A percentile compares a stretch with the other conserved stretches of the same genome.
Conservation (phyloP, 176 grass and related monocot genomes). For the Musa beccarii region DNA sequence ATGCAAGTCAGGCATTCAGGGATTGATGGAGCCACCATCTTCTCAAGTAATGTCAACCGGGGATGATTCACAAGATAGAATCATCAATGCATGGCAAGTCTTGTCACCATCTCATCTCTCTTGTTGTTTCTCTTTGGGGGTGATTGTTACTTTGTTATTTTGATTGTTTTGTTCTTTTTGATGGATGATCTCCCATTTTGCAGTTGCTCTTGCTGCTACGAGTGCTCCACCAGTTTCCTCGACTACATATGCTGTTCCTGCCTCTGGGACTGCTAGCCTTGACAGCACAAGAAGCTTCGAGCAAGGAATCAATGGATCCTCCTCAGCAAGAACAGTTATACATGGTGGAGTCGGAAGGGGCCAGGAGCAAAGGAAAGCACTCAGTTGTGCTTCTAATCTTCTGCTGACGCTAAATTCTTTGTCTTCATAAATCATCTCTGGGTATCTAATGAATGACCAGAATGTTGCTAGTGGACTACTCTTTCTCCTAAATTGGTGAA, state of each 20-base stretch:
- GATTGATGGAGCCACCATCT: slow-evolving; percentile 12
- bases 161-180: not conserved
- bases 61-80: not conserved
- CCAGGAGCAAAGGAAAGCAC: no score
- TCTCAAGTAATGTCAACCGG: slow-evolving; percentile 14
- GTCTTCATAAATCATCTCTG: no score
- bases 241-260: slow-evolving; percentile 62
- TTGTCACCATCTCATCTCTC: not conserved
- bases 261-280: slow-evolving; percentile 1
- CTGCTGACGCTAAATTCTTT: no score
- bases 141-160: not conserved
- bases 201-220: slow-evolving; percentile 65
- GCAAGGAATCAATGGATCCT: no score
- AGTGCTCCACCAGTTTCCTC: slow-evolving; percentile 52
- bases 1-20: no score
- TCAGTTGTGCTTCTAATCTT: no score
- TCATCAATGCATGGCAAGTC: slow-evolving; percentile 12
- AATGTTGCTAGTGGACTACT: no score
- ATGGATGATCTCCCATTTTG: not conserved
- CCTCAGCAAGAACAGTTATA: no score
- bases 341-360: no score
- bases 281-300: no score
- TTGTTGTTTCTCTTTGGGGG: not conserved
- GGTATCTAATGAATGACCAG: no score
- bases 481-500: no score